A percentile compares a stretch with the other conserved stretches of the same genome.
Evolutionary conservation across 192 early-diverging fungal genomes (phyloP).

Genomic region (Chytriomyces hyalinus): DNA sequence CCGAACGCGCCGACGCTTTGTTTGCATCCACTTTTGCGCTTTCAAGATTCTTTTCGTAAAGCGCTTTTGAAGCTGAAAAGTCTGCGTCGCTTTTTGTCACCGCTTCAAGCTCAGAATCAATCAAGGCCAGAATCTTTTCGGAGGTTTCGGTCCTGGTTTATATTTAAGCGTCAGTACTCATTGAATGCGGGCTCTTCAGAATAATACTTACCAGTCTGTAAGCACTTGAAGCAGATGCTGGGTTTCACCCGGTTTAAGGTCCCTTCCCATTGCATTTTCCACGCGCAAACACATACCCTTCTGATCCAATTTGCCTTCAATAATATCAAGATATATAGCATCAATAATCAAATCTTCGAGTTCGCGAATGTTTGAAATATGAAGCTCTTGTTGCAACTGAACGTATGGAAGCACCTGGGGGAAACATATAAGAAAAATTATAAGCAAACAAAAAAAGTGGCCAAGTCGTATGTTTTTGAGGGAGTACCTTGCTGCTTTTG

Average conservation of each 20-base stretch:
- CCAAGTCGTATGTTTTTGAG: constrained; percentile 13
- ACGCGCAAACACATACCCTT: constrained; percentile 74
- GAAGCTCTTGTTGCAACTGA: constrained; percentile 64
- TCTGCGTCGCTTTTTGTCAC: constrained; percentile 43
- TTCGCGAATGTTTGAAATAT: constrained; percentile 79
- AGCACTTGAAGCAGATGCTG: constrained; percentile 62
- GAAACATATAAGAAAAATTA: background rate
- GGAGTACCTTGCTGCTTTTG: constrained; percentile 16
- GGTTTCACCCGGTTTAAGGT: constrained; percentile 70
- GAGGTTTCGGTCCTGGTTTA: constrained; percentile 59
- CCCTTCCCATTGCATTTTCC: constrained; percentile 82
- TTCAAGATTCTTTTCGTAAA: constrained; percentile 41
- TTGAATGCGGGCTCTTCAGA: background rate
- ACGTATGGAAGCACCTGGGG: constrained; percentile 74
- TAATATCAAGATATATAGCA: constrained; percentile 78
- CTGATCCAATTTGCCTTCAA: constrained; percentile 85
- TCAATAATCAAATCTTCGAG: constrained; percentile 89
- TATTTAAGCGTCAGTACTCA: background rate
- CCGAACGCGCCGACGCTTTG: constrained; percentile 13
- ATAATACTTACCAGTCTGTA: constrained; percentile 59
- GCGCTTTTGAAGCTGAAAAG: constrained; percentile 38
- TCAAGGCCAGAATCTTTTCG: constrained; percentile 53
- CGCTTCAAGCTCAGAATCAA: constrained; percentile 59
- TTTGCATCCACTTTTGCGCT: constrained; percentile 38
- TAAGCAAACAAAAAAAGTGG: background rate